A percentile compares a stretch with the other conserved stretches of the same genome.
phyloP scores from a whole-genome alignment of 163 green algal species.

The Trebouxiophyceae sp. region DNA sequence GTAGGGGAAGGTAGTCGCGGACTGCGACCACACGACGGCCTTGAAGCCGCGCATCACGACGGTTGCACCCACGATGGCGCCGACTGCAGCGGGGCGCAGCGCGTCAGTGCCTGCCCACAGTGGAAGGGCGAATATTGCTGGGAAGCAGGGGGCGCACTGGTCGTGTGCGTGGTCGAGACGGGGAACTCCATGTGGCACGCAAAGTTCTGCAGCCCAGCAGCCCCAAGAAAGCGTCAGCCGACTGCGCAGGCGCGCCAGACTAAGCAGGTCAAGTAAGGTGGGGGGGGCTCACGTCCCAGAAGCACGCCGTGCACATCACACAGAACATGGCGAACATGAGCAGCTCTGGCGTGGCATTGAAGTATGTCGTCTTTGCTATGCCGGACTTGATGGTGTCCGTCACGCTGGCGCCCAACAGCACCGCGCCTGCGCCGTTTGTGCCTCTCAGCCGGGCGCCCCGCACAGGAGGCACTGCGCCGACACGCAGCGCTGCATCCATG shows the following conservation, averaged over 20 bases:
- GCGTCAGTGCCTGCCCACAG: neutral
- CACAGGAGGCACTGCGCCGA: too few relatives aligned
- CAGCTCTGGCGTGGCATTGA: slow-evolving; percentile 4
- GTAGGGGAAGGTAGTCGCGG: slow-evolving; percentile 33
- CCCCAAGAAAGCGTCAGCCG: slow-evolving; percentile 2
- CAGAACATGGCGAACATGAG: slow-evolving; percentile 8
- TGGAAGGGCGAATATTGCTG: neutral
- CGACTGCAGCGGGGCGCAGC: slow-evolving; percentile 29
- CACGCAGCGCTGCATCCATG: too few relatives aligned
- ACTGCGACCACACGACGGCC: slow-evolving; percentile 38
- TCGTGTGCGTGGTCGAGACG: slow-evolving; percentile 52
- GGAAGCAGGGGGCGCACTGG: neutral
- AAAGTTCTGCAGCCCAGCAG: slow-evolving; percentile 18
- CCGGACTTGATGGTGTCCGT: slow-evolving; percentile 25
- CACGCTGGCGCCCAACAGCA: slow-evolving; percentile 56
- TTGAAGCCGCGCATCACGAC: slow-evolving; percentile 25
- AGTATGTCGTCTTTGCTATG: slow-evolving; percentile 7
- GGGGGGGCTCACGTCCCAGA: neutral
- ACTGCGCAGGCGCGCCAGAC: neutral
- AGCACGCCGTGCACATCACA: neutral
- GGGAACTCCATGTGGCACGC: slow-evolving; percentile 37
- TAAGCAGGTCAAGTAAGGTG: neutral
- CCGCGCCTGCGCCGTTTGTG: too few relatives aligned
- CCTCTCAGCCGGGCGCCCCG: too few relatives aligned
- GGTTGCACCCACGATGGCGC: slow-evolving; percentile 44